phyloP scores from a whole-genome alignment of 345 rosid genomes.

The Populus davidiana region DNA sequence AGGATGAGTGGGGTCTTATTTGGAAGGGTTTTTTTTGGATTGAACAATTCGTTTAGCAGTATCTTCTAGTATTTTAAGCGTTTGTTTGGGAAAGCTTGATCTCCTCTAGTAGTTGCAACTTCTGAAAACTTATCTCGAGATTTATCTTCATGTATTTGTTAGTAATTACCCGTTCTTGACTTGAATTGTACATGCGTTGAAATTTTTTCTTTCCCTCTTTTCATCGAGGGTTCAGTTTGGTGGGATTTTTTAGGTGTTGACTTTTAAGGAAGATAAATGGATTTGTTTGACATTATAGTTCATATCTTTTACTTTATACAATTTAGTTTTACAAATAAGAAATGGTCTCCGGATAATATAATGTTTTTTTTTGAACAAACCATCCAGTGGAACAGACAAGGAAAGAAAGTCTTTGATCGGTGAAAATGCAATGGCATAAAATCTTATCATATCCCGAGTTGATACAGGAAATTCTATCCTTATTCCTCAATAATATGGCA shows the following conservation, averaged over 20 bases:
- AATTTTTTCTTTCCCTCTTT: no score
- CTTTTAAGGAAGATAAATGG: no score
- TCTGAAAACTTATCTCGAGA: background rate
- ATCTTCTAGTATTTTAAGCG: background rate
- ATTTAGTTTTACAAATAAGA: no score
- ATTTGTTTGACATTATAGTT: no score
- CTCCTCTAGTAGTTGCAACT: background rate
- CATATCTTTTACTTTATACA: background rate
- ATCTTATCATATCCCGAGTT: background rate
- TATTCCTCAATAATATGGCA: background rate
- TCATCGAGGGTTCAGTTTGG: no score
- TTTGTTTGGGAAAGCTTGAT: background rate
- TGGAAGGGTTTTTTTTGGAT: background rate
- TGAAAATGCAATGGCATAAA: background rate
- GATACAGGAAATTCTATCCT: background rate
- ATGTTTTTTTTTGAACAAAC: no score
- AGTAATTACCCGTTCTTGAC: background rate
- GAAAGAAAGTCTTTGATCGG: background rate
- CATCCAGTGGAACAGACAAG: background rate
- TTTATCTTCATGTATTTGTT: no score
- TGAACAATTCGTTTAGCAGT: background rate
- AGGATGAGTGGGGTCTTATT: background rate
- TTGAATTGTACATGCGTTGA: background rate
- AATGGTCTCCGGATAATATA: no score
- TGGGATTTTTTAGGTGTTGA: background rate